Percentiles rank a stretch among this genome's conserved stretches.
Evolutionary conservation across 768 basidiomycete species (phyloP).

Genomic region (Peribolospora kevripleyi): DNA sequence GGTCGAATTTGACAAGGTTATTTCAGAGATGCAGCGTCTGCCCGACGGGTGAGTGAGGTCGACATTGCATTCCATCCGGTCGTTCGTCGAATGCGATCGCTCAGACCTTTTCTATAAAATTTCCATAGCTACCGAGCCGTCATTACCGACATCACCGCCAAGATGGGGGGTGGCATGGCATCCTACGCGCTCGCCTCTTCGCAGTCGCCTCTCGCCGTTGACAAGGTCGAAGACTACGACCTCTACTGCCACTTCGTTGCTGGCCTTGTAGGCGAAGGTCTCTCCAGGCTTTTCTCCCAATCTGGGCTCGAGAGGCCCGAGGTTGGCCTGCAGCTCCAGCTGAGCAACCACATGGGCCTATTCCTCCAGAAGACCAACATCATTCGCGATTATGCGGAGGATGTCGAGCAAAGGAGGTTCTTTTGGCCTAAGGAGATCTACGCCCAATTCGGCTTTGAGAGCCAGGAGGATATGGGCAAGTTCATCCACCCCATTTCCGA

Average conservation of each 20-base stretch:
- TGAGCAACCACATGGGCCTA: conserved; percentile 85
- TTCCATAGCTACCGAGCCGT: conserved; percentile 34
- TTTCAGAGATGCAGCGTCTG: conserved; percentile 53
- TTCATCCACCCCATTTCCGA: conserved; percentile 21
- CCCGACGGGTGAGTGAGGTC: conserved; percentile 28
- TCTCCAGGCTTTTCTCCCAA: conserved; percentile 64
- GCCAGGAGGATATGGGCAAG: conserved; percentile 17
- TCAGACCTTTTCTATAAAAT: background rate
- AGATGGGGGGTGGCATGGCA: conserved; percentile 91
- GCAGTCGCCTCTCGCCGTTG: conserved; percentile 32
- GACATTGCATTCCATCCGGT: background rate
- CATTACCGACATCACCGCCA: conserved; percentile 55
- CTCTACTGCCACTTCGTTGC: conserved; percentile 98
- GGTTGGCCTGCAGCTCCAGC: conserved; percentile 54
- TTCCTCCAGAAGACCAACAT: conserved; percentile 96
- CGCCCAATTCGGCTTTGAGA: conserved; percentile 44
- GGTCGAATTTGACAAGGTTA: conserved; percentile 53
- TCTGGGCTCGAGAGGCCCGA: conserved; percentile 55
- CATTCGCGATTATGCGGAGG: conserved; percentile 82
- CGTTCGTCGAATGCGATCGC: background rate
- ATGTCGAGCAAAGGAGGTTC: conserved; percentile 52
- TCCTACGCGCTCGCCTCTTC: conserved; percentile 64
- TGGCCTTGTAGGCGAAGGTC: conserved; percentile 86
- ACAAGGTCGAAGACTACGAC: conserved; percentile 64
- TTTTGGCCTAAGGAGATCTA: conserved; percentile 96